Percentiles rank a stretch among this genome's conserved stretches.
phyloP scores from a whole-genome alignment of 768 basidiomycete genomes.

The Brasilioporus rufonigricans region DNA sequence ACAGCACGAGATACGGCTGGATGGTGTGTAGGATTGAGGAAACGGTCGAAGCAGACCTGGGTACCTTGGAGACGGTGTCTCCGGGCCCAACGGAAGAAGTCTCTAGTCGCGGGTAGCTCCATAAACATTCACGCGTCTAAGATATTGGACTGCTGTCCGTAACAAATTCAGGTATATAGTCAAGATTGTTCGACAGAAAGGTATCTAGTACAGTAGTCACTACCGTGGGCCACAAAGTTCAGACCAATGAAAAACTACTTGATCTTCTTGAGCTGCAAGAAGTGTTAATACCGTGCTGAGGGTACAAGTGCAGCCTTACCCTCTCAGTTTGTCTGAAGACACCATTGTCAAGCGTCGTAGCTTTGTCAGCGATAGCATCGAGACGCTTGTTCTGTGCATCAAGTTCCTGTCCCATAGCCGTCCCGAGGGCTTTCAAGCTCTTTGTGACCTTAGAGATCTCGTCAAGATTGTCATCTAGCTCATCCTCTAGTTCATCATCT shows the following conservation, averaged over 20 bases:
- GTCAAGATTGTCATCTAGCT: conserved; percentile 87
- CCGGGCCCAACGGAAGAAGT: no score
- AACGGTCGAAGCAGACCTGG: not conserved
- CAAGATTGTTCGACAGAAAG: conserved; percentile 1
- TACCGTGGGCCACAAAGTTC: not conserved
- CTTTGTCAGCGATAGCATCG: conserved; percentile 74
- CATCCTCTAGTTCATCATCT: conserved; percentile 94
- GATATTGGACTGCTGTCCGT: no score
- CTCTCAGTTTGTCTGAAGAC: conserved; percentile 82
- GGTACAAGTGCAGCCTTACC: conserved; percentile 43
- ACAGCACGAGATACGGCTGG: conserved; percentile 8
- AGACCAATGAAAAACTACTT: conserved; percentile 34
- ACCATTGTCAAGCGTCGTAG: conserved; percentile 67
- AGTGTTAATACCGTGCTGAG: conserved; percentile 6
- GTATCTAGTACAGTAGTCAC: conserved; percentile 17
- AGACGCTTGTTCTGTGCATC: conserved; percentile 83
- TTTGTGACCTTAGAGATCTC: conserved; percentile 79
- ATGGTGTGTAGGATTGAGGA: not conserved
- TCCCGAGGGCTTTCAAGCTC: conserved; percentile 73
- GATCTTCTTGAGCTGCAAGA: conserved; percentile 56
- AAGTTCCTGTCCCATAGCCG: conserved; percentile 85
- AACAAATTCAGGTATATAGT: not conserved
- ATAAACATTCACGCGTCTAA: no score
- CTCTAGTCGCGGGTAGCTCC: no score
- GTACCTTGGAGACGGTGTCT: no score